Evolutionary conservation across 2,329 filamentous ascomycete species (phyloP), one percentile per base, ranked within the genome.

Genomic region (Alternaria metachromatica): DNA sequence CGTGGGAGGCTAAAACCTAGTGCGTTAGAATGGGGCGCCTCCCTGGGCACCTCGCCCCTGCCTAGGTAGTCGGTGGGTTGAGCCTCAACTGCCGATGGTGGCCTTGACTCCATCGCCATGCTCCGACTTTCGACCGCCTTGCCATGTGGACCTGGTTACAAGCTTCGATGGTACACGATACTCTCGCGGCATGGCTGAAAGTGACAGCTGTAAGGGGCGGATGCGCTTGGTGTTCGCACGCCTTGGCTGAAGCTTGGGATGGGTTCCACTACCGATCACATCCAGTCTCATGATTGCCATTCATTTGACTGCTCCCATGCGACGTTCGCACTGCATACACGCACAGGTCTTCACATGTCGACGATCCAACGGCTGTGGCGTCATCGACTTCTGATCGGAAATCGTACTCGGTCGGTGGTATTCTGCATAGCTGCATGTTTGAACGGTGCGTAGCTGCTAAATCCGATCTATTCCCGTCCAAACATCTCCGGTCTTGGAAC

Each of bases 401-500:
- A 49, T 50, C 30, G 7, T 41, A 37, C 20, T 41, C 46, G 51
- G 26, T 58, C 41, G 26, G 43, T 37, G 26, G 21, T 41, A 30
- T 33, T 62, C 28, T 53, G 55, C 55, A 62, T 18, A 7, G 37
- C 37, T 53, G 49, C 37, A 37, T 54, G 55, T 62, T 62, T 62
- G 55, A 58, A 53, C 48, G 55, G 41, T 50, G 41, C 10, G 21
- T 44, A 41, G 33, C 56, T 13, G 13, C 50, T 37, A 55, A 46
- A 58, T 65, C 53, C 49, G 49, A 55, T 45, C 46, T 60, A 66
- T 60, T 63, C 60, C 58, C 60, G 65, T 72, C 66, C 64, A 77
- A 76, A 78, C 71, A 75, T 65, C 37, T 67, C 30, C 67, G 65
- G 74, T 76, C 73, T 76, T 73, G 67, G 66, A 69, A 64, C 55